Base-by-base conservation (phyloP, 2,329 filamentous ascomycete genomes). In the Fusarium luffae region DNA sequence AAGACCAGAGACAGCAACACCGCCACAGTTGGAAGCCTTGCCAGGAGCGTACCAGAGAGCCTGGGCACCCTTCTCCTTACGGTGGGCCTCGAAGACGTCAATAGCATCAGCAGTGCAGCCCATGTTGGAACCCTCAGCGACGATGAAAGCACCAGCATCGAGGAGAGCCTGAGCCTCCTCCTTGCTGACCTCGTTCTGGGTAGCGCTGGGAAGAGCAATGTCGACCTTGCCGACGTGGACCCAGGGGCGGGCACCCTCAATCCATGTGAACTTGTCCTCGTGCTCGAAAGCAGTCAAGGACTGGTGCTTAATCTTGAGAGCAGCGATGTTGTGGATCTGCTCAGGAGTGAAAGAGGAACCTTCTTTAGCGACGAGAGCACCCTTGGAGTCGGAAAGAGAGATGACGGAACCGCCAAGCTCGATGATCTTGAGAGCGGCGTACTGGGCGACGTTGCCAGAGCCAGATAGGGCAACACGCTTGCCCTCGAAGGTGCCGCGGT, bases 61-160 rank as follows among this genome's bases (percentile, higher is more conserved):
- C 9, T 83, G 79, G 54, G 82, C 82, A 71, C 88, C 89, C 85
- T 93, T 89, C 79, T 88, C 88, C 79, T 85, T 89, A 74, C 94
- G 88, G 76, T 90, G 85, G 19, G 86, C 88, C 88, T 98, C 95
- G 80, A 98, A 98, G 72, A 93, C 85, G 77, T 97, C 92, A 77
- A 99, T 98, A 74, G 95, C 95, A 72, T 92, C 94, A 83, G 96
- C 93, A 34, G 94, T 98, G 87, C 94, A 98, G 71, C 96, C 96
- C 96, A 99, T 98, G 89, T 98, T 98, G 83, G 92, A 96, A 60
- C 96, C 96, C 85, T 99, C 96, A 62, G 96, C 96, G 73, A 98
- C 91, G 85, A 93, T 97, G 80, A 91, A 89, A 78, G 87, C 88
- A 73, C 95, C 95, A 63, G 87, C 88, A 51, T 86, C 86, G 63